These are phyloP conservation scores for Knoxia roxburghii DNA, from an alignment of 257 asterid genomes.

Conservation along the genomic window DNA sequence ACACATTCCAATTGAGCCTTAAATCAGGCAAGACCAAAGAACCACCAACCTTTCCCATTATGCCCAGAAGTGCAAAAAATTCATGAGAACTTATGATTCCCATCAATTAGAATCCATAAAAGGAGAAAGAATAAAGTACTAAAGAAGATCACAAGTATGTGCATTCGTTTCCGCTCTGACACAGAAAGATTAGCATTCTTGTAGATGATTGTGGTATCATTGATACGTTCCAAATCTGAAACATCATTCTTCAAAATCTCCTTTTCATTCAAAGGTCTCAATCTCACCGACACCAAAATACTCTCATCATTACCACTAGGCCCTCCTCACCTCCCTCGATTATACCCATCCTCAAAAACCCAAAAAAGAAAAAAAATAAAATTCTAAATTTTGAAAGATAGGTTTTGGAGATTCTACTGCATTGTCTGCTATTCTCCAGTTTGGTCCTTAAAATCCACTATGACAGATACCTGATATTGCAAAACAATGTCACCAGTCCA, in stretches of 20 bases:
- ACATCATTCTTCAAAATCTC: conserved; percentile 70
- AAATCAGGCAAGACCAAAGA: not conserved
- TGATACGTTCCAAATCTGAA: conserved; percentile 95
- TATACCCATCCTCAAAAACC: conserved; percentile 13
- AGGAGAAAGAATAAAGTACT: not conserved
- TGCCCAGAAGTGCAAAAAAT: not conserved
- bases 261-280: conserved; percentile 77
- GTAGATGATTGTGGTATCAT: conserved; percentile 62
- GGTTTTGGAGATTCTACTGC: conserved; percentile 95
- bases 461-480: conserved; percentile 68
- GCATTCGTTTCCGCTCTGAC: conserved; percentile 44
- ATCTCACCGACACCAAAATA: conserved; percentile 87
- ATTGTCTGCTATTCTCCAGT: conserved; percentile 91
- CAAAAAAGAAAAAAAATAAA: not conserved
- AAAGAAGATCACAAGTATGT: not conserved
- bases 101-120: not conserved
- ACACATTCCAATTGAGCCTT: not conserved
- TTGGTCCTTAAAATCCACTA: conserved; percentile 89
- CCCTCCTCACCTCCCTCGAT: conserved; percentile 30
- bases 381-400: conserved; percentile 29
- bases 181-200: conserved; percentile 65
- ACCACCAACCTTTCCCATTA: not conserved
- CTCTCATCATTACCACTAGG: conserved; percentile 54
- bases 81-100: not conserved
- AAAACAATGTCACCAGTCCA: conserved; percentile 4